Percentiles rank a stretch among this genome's conserved stretches.
phyloP scores from a whole-genome alignment of 495 filamentous ascomycete species.

The Aspergillus carlsbadensis region DNA sequence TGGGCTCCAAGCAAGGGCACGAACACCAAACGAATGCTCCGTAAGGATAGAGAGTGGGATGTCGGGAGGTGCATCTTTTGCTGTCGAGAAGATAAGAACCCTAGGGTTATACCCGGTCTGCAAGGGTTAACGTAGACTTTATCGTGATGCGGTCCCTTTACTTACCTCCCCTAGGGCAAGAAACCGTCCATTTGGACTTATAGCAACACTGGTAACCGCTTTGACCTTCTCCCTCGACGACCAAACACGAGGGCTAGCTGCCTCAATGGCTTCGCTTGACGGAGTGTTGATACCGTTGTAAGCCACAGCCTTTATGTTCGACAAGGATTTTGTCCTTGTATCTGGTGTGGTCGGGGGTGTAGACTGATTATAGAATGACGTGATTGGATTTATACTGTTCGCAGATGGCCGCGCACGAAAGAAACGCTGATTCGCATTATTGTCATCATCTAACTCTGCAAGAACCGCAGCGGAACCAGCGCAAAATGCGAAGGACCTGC shows the following conservation, averaged over 20 bases:
- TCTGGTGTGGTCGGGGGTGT: slow-evolving; percentile 55
- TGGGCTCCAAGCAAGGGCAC: slow-evolving; percentile 82
- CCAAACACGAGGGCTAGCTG: slow-evolving; percentile 67
- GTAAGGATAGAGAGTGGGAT: slow-evolving; percentile 79
- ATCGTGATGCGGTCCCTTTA: background rate
- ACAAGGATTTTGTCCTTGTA: slow-evolving; percentile 33
- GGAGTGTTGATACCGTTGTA: slow-evolving; percentile 35
- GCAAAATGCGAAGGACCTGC: slow-evolving; percentile 76
- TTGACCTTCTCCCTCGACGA: slow-evolving; percentile 87
- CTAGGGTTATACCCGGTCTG: slow-evolving; percentile 89
- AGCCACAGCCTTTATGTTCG: slow-evolving; percentile 30
- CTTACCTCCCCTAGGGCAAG: slow-evolving; percentile 86
- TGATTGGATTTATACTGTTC: slow-evolving; percentile 58
- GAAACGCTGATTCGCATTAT: slow-evolving; percentile 76
- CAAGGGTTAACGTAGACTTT: slow-evolving; percentile 5
- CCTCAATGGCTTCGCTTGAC: slow-evolving; percentile 54
- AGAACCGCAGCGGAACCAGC: slow-evolving; percentile 93
- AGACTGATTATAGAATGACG: slow-evolving; percentile 58
- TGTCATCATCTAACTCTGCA: slow-evolving; percentile 72
- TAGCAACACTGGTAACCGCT: slow-evolving; percentile 89
- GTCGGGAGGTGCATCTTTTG: slow-evolving; percentile 72
- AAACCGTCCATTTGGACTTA: slow-evolving; percentile 86
- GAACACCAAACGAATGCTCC: slow-evolving; percentile 89
- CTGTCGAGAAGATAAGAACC: slow-evolving; percentile 83
- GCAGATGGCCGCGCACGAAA: slow-evolving; percentile 84